Percentiles rank a stretch among this genome's conserved stretches.
phyloP scores from a whole-genome alignment of 352 stramenopile genomes.

The Phytophthora constricta region DNA sequence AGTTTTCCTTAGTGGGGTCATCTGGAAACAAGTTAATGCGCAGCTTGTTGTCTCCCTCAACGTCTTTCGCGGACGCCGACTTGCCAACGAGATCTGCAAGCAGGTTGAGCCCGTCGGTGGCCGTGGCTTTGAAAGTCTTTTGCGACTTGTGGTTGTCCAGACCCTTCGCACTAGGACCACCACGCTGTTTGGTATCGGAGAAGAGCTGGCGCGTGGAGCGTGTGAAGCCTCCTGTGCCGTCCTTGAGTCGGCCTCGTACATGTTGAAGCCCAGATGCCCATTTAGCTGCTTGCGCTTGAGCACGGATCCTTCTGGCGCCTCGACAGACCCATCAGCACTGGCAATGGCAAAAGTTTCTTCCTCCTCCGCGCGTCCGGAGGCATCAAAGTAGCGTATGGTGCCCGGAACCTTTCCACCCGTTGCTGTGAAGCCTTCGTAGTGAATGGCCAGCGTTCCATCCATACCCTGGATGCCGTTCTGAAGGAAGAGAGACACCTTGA shows the following conservation, averaged over 20 bases:
- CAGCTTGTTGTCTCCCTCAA: slow-evolving; percentile 66
- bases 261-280: slow-evolving; percentile 76
- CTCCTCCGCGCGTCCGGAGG: slow-evolving; percentile 62
- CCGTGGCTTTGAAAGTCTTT: slow-evolving; percentile 82
- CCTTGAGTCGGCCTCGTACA: slow-evolving; percentile 86
- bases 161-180: slow-evolving; percentile 34
- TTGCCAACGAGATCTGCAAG: slow-evolving; percentile 83
- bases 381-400: slow-evolving; percentile 71
- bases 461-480: slow-evolving; percentile 87
- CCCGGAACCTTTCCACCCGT: slow-evolving; percentile 74
- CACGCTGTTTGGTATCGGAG: slow-evolving; percentile 60
- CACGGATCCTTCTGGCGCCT: slow-evolving; percentile 56
- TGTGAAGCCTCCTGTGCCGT: slow-evolving; percentile 36
- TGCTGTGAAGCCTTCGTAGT: slow-evolving; percentile 77
- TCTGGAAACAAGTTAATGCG: slow-evolving; percentile 85
- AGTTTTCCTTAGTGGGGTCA: slow-evolving; percentile 41
- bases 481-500: slow-evolving; percentile 93
- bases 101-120: slow-evolving; percentile 83
- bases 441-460: slow-evolving; percentile 84
- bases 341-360: slow-evolving; percentile 73
- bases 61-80: slow-evolving; percentile 52
- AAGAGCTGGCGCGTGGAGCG: slow-evolving; percentile 64
- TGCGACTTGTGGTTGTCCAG: slow-evolving; percentile 43
- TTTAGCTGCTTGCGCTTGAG: slow-evolving; percentile 69
- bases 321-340: slow-evolving; percentile 55